A percentile compares a stretch with the other conserved stretches of the same genome.
phyloP scores from a whole-genome alignment of 768 basidiomycete species.

The Tricholoma flavovirens region DNA sequence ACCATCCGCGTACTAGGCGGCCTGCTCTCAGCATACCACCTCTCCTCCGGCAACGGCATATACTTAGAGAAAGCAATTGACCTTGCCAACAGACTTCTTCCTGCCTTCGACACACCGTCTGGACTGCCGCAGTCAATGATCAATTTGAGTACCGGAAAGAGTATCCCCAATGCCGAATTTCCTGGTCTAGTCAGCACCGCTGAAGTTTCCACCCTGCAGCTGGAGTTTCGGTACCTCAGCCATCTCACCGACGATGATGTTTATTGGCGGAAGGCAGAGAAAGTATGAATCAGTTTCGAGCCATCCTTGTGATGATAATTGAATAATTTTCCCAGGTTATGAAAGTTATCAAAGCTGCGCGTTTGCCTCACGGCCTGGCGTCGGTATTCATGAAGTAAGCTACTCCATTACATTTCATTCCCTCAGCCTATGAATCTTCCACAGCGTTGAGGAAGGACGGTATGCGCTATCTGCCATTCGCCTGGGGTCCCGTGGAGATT shows the following conservation, averaged over 20 bases:
- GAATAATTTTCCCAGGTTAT: slow-evolving; percentile 39
- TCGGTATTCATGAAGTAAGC: slow-evolving; percentile 79
- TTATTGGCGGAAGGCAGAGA: slow-evolving; percentile 81
- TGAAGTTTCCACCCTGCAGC: slow-evolving; percentile 83
- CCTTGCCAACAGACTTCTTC: slow-evolving; percentile 80
- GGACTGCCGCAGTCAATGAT: slow-evolving; percentile 79
- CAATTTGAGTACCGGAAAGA: slow-evolving; percentile 61
- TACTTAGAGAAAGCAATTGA: slow-evolving; percentile 77
- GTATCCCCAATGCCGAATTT: slow-evolving; percentile 55
- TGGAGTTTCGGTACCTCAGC: slow-evolving; percentile 88
- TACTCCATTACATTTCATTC: background rate
- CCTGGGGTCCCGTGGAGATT: slow-evolving; percentile 88
- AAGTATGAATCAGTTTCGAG: slow-evolving; percentile 33
- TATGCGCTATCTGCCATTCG: slow-evolving; percentile 68
- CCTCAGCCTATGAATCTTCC: background rate
- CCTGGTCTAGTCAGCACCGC: slow-evolving; percentile 68
- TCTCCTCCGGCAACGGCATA: slow-evolving; percentile 60
- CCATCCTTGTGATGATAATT: background rate
- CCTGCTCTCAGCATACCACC: slow-evolving; percentile 78
- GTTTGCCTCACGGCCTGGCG: slow-evolving; percentile 66
- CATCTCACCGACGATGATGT: slow-evolving; percentile 66
- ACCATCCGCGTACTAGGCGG: slow-evolving; percentile 93
- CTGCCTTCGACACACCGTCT: slow-evolving; percentile 74
- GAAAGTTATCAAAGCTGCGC: slow-evolving; percentile 57
- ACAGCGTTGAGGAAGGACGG: slow-evolving; percentile 34